A percentile compares a stretch with the other conserved stretches of the same genome.
phyloP scores from a whole-genome alignment of 2,329 filamentous ascomycete genomes.

The Hirsutella minnesotensis region DNA sequence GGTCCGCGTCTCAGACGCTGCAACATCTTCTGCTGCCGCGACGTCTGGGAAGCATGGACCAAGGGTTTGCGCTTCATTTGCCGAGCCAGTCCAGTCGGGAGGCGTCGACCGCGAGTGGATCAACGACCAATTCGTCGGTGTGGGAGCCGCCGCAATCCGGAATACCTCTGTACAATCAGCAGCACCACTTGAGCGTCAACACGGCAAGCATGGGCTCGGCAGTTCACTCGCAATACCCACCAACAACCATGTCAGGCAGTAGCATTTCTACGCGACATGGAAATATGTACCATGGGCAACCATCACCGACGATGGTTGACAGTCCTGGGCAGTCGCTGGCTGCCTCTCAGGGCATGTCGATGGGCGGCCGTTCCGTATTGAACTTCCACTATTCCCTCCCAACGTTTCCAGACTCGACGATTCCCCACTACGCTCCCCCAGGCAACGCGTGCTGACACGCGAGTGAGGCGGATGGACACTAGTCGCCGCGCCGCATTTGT shows the following conservation, averaged over 20 bases:
- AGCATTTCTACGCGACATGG: background rate
- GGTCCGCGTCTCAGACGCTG: constrained; percentile 19
- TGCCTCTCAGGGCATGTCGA: constrained; percentile 9
- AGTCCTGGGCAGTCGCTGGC: constrained; percentile 10
- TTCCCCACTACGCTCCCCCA: constrained; percentile 8
- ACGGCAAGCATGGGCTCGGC: constrained; percentile 2
- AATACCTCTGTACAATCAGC: constrained; percentile 15
- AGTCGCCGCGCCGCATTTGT: too few relatives aligned
- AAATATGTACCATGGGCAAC: background rate
- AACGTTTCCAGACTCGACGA: constrained; percentile 10
- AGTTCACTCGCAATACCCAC: constrained; percentile 3
- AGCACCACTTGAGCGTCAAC: constrained; percentile 5
- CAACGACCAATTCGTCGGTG: constrained; percentile 18
- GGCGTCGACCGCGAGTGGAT: constrained; percentile 18
- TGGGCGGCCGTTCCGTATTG: constrained; percentile 11
- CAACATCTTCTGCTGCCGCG: constrained; percentile 26
- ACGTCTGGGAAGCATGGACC: constrained; percentile 17
- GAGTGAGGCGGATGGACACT: background rate
- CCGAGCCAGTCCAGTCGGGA: constrained; percentile 21
- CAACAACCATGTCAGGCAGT: constrained; percentile 2
- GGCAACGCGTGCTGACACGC: constrained; percentile 12
- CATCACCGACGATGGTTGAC: constrained; percentile 11
- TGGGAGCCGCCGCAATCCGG: constrained; percentile 19
- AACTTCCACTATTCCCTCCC: constrained; percentile 14
- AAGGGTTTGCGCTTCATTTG: constrained; percentile 14